Base-by-base conservation (phyloP, 139 green algal genomes). In the Gonium pectorale region DNA sequence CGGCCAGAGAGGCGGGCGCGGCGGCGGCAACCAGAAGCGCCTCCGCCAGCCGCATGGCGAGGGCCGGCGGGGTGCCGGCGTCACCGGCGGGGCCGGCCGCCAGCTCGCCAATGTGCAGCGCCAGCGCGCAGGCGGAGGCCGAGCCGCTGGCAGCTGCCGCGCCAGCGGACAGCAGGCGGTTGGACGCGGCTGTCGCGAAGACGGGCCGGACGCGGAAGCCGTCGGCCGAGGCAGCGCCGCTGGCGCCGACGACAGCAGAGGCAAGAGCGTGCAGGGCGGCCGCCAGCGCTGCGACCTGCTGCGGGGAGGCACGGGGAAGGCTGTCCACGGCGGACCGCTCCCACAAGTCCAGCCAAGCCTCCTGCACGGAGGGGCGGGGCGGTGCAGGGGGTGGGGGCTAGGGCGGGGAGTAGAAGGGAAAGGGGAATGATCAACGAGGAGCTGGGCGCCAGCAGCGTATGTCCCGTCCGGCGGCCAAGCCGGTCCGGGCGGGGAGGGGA, bases 71-170 rank as follows among this genome's bases (percentile, higher is more conserved):
- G 15, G 41, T 38, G 52, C 2, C n/a, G 54, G 3, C 38, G n/a
- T 33, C n/a, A 40, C 24, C 41, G 31, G 21, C 43, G 37, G 3
- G 19, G 40, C n/a, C 43, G 63, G 19, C 4, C 3, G 40, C 44
- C 24, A 83, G 43, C 43, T 83, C 77, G 38, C 77, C 77, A 1
- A 83, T 31, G 62, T 83, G 43, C 31, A 44, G 43, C 31, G 77
- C 62, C 40, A 83, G 63, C 8, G 60, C 43, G 62, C 77, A 83
- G 26, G 66, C 38, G 24, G 43, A 44, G 22, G 74, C 19, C 17
- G 43, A 35, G 62, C 21, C 35, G 3, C 40, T 31, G n/a, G 15
- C 33, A 0, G 38, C 31, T 7, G n/a, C 33, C 1, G 24, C 9
- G 19, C 60, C 62, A 17, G 43, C 21, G 3, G 43, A 11, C 2